These are phyloP conservation scores for Fraxinus greggii DNA, from an alignment of 305 asterid genomes.

Conservation along the genomic window DNA sequence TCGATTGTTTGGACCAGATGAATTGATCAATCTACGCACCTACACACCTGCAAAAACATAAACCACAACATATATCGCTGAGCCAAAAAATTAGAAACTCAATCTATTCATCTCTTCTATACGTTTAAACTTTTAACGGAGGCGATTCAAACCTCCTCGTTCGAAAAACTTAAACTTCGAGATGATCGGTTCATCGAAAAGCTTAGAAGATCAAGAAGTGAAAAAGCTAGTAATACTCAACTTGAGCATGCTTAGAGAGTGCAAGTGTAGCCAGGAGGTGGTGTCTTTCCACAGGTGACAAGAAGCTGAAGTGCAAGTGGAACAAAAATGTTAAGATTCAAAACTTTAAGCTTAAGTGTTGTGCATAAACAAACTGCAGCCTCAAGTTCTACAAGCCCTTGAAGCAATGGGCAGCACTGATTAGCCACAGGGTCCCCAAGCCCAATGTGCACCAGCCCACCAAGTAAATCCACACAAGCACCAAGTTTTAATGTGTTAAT, in stretches of 20 bases:
- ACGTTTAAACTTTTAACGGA: background rate
- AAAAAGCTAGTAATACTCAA: background rate
- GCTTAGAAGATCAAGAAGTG: background rate
- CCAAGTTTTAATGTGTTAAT: slow-evolving; percentile 55
- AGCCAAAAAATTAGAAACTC: background rate
- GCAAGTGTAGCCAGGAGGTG: slow-evolving; percentile 75
- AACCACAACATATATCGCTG: background rate
- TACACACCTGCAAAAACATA: slow-evolving; percentile 26
- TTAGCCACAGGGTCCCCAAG: slow-evolving; percentile 59
- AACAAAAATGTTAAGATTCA: slow-evolving; percentile 46
- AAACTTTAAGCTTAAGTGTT: slow-evolving; percentile 47
- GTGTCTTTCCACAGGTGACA: slow-evolving; percentile 58
- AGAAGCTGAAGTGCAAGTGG: slow-evolving; percentile 65
- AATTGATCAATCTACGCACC: slow-evolving; percentile 12
- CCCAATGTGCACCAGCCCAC: slow-evolving; percentile 49
- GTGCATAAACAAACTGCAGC: slow-evolving; percentile 65
- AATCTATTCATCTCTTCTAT: background rate
- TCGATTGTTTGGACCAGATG: background rate
- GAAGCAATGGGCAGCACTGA: slow-evolving; percentile 52
- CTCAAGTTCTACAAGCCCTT: slow-evolving; percentile 52
- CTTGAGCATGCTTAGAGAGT: slow-evolving; percentile 29
- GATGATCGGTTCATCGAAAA: background rate
- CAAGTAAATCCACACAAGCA: slow-evolving; percentile 59
- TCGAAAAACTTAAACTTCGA: background rate
- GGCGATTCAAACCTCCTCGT: background rate